phyloP scores from a whole-genome alignment of 257 asterid genomes.

The Solanum pinnatisectum region DNA sequence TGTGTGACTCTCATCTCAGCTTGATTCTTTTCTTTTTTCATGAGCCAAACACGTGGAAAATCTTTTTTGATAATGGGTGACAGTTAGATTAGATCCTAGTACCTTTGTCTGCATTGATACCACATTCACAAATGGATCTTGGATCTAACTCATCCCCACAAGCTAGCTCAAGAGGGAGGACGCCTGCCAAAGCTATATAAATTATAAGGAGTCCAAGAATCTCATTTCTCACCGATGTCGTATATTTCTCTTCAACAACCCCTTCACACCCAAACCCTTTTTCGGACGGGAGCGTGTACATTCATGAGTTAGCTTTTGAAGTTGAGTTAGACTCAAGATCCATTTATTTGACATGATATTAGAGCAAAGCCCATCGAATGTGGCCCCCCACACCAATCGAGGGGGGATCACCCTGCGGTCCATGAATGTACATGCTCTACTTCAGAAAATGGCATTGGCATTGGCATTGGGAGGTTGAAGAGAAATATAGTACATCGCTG shows the following conservation, averaged over 20 bases:
- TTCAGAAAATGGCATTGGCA: background rate
- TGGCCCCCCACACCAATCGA: background rate
- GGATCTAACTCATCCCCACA: background rate
- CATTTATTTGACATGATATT: background rate
- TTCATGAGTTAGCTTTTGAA: background rate
- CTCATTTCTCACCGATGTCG: background rate
- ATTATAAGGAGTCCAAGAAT: background rate
- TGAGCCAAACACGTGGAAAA: background rate
- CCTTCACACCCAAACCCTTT: background rate
- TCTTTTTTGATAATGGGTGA: background rate
- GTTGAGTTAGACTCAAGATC: background rate
- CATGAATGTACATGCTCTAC: background rate
- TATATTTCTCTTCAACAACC: background rate
- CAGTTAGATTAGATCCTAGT: background rate
- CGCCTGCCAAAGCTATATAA: background rate
- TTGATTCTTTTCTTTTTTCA: background rate
- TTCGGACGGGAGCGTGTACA: background rate
- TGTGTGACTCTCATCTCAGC: too few relatives aligned
- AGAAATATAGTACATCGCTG: background rate
- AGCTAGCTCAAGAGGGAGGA: background rate
- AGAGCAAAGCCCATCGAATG: background rate
- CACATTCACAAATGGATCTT: background rate
- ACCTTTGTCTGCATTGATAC: background rate
- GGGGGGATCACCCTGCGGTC: background rate
- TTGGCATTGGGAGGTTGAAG: background rate